These are phyloP conservation scores for Dioszegia aurantiaca DNA, from an alignment of 768 basidiomycete species.

Conservation along the genomic window DNA sequence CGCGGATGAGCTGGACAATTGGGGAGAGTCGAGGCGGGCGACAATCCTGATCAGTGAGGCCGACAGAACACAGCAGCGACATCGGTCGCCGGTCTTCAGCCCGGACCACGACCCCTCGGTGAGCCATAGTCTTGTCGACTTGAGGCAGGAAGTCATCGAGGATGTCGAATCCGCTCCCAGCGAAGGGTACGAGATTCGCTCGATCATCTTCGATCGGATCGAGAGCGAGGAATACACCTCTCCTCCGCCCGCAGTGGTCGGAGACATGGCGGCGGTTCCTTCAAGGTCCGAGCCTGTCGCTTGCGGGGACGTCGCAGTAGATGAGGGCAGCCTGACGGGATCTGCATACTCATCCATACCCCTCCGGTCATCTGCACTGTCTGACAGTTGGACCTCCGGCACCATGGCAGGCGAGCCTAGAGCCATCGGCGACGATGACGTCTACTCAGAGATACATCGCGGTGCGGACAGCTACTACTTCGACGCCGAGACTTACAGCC, in stretches of 20 bases:
- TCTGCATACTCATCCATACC: no score
- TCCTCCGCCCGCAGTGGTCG: background rate
- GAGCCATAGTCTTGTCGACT: slow-evolving; percentile 1
- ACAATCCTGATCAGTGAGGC: background rate
- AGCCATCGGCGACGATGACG: slow-evolving; percentile 16
- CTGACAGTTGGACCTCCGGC: no score
- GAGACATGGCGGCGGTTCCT: background rate
- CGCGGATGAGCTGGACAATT: background rate
- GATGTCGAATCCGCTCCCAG: background rate
- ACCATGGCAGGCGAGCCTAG: no score
- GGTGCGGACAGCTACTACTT: slow-evolving; percentile 26
- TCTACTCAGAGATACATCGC: slow-evolving; percentile 19
- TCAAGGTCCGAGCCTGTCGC: background rate
- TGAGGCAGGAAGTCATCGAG: background rate
- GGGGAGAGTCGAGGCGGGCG: background rate
- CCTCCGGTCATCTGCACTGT: no score
- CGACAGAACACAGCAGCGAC: background rate
- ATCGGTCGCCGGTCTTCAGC: no score
- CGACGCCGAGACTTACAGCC: slow-evolving; percentile 41
- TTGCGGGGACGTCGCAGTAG: background rate
- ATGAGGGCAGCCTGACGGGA: no score
- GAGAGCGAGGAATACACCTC: background rate
- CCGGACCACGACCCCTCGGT: background rate
- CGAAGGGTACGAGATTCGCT: slow-evolving; percentile 27
- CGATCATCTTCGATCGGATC: slow-evolving; percentile 30